Conservation (phyloP, 106 monocot species). For the Gastrodia elata region DNA sequence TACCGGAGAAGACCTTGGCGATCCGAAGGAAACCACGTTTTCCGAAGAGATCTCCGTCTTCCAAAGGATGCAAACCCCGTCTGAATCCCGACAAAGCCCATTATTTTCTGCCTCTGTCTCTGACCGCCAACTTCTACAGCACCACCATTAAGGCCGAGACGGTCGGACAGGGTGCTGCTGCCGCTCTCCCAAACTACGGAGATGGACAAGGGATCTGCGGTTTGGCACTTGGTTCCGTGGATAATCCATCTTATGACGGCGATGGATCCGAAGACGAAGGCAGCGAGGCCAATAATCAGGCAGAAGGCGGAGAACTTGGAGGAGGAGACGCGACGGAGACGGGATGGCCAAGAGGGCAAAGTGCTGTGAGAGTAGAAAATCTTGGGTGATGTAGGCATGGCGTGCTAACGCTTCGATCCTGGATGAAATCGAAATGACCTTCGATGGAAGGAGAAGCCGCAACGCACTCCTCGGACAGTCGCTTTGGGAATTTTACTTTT, state of each 20-base stretch:
- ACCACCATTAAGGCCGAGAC: background rate
- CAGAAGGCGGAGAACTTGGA: constrained; percentile 36
- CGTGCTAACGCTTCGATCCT: constrained; percentile 4
- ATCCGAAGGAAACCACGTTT: constrained; percentile 88
- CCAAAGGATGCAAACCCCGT: constrained; percentile 69
- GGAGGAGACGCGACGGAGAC: constrained; percentile 40
- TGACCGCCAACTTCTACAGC: constrained; percentile 6
- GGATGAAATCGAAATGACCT: background rate
- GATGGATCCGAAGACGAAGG: constrained; percentile 44
- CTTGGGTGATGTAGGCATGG: constrained; percentile 65
- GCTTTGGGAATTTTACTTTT: too few relatives aligned
- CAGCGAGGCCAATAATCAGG: constrained; percentile 47
- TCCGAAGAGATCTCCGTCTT: constrained; percentile 59
- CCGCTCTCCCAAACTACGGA: constrained; percentile 48
- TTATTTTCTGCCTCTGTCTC: constrained; percentile 53
- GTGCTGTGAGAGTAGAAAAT: constrained; percentile 37
- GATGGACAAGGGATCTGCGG: constrained; percentile 46
- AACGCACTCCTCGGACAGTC: background rate
- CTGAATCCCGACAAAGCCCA: constrained; percentile 92
- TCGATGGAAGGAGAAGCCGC: background rate
- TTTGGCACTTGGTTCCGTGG: constrained; percentile 14
- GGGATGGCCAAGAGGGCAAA: constrained; percentile 13
- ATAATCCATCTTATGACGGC: background rate
- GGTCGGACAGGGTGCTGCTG: background rate
- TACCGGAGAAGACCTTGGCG: constrained; percentile 68